A percentile compares a stretch with the other conserved stretches of the same genome.
Conservation (phyloP, 768 basidiomycete genomes). For the Leccinellum albellum region DNA sequence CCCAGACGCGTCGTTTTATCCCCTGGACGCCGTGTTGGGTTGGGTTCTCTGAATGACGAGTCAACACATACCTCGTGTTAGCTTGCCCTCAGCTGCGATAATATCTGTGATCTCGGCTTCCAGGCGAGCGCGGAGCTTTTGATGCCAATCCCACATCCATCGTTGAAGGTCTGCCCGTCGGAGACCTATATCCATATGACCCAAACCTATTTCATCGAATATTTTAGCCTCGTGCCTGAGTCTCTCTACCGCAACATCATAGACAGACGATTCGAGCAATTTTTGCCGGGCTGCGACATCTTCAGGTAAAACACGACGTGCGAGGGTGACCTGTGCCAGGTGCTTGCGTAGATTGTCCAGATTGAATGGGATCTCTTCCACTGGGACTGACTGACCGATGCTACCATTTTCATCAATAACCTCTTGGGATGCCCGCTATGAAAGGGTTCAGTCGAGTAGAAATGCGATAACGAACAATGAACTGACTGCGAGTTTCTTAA, state of each 20-base stretch:
- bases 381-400: constrained; percentile 17
- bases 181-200: constrained; percentile 39
- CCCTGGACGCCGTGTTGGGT: constrained; percentile 1
- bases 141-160: constrained; percentile 90
- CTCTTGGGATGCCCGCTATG: constrained; percentile 5
- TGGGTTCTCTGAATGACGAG: background rate
- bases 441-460: background rate
- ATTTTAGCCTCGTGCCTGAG: constrained; percentile 59
- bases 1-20: constrained; percentile 37
- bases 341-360: constrained; percentile 67
- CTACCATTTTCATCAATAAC: background rate
- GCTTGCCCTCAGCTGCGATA: constrained; percentile 32
- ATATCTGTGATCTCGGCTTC: constrained; percentile 50
- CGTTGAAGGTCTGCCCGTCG: constrained; percentile 51
- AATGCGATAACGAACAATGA: background rate
- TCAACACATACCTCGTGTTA: constrained; percentile 17
- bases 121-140: constrained; percentile 49
- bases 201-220: constrained; percentile 57
- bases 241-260: constrained; percentile 42
- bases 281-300: constrained; percentile 68
- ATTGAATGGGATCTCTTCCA: constrained; percentile 65
- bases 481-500: constrained; percentile 45
- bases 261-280: constrained; percentile 45
- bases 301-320: constrained; percentile 59
- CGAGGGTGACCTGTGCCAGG: constrained; percentile 58